Evolutionary conservation across 257 asterid genomes (phyloP).

Genomic region (Eucommia ulmoides): DNA sequence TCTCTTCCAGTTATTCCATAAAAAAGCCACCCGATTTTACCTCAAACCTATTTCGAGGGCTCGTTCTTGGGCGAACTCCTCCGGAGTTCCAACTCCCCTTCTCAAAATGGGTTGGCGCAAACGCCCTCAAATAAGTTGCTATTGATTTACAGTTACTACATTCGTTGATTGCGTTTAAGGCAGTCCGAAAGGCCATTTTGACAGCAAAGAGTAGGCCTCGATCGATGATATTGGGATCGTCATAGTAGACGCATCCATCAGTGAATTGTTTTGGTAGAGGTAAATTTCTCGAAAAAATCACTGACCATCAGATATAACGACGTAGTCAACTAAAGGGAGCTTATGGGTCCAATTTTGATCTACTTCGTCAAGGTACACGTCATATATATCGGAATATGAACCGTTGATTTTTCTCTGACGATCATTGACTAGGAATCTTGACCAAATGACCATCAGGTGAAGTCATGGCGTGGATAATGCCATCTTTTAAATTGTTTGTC

Average conservation of each 20-base stretch:
- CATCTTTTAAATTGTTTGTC: constrained; percentile 26
- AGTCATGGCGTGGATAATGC: constrained; percentile 27
- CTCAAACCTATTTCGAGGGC: constrained; percentile 5
- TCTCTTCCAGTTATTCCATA: constrained; percentile 16
- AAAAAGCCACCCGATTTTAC: neutral
- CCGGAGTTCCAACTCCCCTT: constrained; percentile 38
- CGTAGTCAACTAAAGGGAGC: neutral
- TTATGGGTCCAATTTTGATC: neutral
- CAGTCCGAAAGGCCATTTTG: constrained; percentile 21
- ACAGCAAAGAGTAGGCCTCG: constrained; percentile 21
- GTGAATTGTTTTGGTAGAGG: neutral
- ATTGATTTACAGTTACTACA: constrained; percentile 24
- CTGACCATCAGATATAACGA: neutral
- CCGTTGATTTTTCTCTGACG: constrained; percentile 21
- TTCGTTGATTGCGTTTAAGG: constrained; percentile 19
- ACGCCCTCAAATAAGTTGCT: constrained; percentile 25
- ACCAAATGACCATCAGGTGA: constrained; percentile 32
- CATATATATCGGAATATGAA: neutral
- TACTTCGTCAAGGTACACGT: neutral
- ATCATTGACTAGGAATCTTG: constrained; percentile 28
- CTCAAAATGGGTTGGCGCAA: constrained; percentile 42
- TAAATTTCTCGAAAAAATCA: neutral
- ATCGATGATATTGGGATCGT: constrained; percentile 13
- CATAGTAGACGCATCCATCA: constrained; percentile 37
- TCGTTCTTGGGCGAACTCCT: constrained; percentile 34